Conservation (phyloP, 805 yeast species). For the Metschnikowia bowlesiae region DNA sequence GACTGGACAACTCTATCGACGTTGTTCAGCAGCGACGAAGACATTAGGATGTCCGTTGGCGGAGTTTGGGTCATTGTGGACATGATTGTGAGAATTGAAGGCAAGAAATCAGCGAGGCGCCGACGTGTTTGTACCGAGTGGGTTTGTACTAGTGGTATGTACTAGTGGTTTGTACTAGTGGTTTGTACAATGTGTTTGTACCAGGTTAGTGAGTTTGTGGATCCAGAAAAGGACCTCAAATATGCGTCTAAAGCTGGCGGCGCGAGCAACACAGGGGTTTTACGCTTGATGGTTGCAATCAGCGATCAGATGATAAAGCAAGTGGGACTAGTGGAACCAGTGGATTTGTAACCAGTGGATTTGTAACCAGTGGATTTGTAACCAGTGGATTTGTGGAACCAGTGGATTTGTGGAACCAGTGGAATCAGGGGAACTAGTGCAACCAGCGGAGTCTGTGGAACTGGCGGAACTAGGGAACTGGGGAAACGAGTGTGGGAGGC, state of each 20-base stretch:
- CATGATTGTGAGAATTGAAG: slow-evolving; percentile 7
- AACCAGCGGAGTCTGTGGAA: no score
- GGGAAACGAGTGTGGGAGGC: neutral
- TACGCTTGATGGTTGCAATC: neutral
- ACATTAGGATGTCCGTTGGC: slow-evolving; percentile 11
- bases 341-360: no score
- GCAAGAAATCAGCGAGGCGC: neutral
- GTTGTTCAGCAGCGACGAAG: slow-evolving; percentile 17
- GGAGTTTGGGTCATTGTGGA: slow-evolving; percentile 13
- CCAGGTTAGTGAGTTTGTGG: neutral
- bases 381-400: no score
- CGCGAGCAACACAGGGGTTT: no score
- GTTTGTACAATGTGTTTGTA: no score
- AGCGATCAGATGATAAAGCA: neutral
- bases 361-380: no score
- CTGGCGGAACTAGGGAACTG: no score
- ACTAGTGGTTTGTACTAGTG: no score
- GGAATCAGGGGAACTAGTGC: no score
- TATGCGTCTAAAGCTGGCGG: neutral
- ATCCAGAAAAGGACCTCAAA: neutral
- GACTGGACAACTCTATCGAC: slow-evolving; percentile 42
- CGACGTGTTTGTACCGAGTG: neutral
- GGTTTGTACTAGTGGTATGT: no score
- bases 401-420: no score
- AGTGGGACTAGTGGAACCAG: no score